Evolutionary conservation across 2,329 filamentous ascomycete genomes (phyloP), one percentile per base, ranked within the genome.

Genomic region (Calonectria ilicicola): DNA sequence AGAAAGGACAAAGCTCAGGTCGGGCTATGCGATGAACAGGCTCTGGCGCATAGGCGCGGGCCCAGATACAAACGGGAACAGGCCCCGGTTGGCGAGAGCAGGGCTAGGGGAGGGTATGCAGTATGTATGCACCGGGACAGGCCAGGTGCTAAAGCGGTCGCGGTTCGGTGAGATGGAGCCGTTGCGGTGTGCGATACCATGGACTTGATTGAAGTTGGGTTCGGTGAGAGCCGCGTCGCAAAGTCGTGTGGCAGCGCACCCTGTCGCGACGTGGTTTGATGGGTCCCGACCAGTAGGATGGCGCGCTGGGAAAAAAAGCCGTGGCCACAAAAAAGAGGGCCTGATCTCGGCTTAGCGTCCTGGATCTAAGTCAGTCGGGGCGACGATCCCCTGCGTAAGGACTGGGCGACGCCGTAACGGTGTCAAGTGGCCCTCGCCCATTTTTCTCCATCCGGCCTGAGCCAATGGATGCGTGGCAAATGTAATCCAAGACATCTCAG

Each of bases 401-500:
- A 72, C 71, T 74, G 66, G 77, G 64, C 71, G 74, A 67, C 62
- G 67, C 73, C 56, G 64, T 67, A 74, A 67, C 53, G 67, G 73
- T 60, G 74, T 72, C 72, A 77, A 77, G 76, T 68, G 68, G 65
- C 42, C 42, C 65, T 69, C 49, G 8, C 29, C 67, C 78, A 79
- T 77, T 77, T 68, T 74, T 77, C 72, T 79, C 75, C 73, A 72
- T 75, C 56, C 27, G 47, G 60, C 21, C 47, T 72, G 65, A 60
- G 26, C 80, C 80, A 80, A 81, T 81, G 26, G 72, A 10, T 29
- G 44, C 1, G 1, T 4, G 23, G 71, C 14, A 63, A 80, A 81
- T 81, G 79, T 81, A 81, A 81, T 81, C 78, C 70, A 65, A 74
- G 58, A 62, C 68, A 72, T 72, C 60, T 80, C 77, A 80, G 78